These are phyloP conservation scores for Mycena haematopus DNA, from an alignment of 768 basidiomycete genomes.

Conservation along the genomic window DNA sequence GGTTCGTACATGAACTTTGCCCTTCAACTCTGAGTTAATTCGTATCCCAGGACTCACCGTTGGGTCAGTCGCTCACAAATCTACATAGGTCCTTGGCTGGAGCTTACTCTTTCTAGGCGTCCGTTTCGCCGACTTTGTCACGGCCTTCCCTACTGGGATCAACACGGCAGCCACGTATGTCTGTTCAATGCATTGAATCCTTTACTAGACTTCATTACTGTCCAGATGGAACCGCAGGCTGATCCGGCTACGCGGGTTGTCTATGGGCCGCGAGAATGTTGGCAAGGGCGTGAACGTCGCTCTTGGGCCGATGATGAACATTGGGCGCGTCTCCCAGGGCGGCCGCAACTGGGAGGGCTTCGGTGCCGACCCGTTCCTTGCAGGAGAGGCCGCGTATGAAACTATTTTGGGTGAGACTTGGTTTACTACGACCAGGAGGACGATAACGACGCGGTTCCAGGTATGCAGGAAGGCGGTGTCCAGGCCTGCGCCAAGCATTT, in stretches of 20 bases:
- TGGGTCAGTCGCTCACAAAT: constrained; percentile 41
- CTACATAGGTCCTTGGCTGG: background rate
- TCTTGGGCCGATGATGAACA: constrained; percentile 86
- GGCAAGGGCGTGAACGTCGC: constrained; percentile 87
- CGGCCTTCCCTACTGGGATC: constrained; percentile 84
- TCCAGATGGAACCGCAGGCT: constrained; percentile 76
- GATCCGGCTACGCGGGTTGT: constrained; percentile 76
- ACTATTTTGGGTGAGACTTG: constrained; percentile 64
- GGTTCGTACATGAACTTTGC: constrained; percentile 38
- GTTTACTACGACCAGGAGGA: too few species aligned
- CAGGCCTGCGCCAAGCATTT: constrained; percentile 89
- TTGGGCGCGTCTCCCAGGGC: constrained; percentile 77
- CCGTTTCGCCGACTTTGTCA: constrained; percentile 73
- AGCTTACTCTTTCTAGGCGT: constrained; percentile 78
- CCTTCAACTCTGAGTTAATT: background rate
- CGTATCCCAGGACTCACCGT: constrained; percentile 47
- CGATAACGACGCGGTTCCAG: too few species aligned
- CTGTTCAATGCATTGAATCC: constrained; percentile 31
- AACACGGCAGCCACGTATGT: constrained; percentile 79
- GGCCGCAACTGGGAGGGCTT: constrained; percentile 98
- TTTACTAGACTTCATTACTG: constrained; percentile 7
- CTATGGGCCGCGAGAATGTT: constrained; percentile 83
- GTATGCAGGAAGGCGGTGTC: constrained; percentile 79
- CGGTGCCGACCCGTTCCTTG: constrained; percentile 86
- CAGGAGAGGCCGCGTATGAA: constrained; percentile 81